Conservation (phyloP, 208 protist genomes). For the Giardia muris region DNA sequence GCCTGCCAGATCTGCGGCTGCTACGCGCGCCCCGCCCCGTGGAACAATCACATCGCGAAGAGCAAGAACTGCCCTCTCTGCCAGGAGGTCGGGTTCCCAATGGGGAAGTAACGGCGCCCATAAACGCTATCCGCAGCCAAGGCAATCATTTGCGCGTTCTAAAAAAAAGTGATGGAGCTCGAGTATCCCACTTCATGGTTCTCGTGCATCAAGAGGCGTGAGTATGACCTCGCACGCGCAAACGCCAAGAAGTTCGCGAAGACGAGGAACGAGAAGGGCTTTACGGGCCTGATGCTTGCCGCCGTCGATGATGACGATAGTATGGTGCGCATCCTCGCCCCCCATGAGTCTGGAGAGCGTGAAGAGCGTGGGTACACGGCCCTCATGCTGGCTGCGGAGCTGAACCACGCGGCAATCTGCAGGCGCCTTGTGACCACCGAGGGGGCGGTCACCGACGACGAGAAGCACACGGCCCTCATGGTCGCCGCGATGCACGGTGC, state of each 20-base stretch:
- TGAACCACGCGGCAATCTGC: background rate
- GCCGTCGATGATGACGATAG: background rate
- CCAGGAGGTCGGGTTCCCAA: background rate
- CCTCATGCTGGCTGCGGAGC: background rate
- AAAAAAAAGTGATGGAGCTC: background rate
- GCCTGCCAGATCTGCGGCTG: background rate
- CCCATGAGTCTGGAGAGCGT: background rate
- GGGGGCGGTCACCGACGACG: background rate
- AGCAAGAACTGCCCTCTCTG: conserved; percentile 27
- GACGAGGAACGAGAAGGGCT: background rate
- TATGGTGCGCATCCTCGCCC: background rate
- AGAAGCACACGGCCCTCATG: background rate
- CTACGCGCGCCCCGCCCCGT: conserved; percentile 19
- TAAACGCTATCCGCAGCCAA: too few relatives aligned
- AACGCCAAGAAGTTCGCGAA: background rate
- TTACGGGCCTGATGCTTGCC: background rate
- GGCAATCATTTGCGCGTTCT: too few relatives aligned
- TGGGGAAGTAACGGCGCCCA: conserved; percentile 26
- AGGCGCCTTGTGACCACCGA: background rate
- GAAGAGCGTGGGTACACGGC: background rate
- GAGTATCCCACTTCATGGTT: background rate
- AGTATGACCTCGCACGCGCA: background rate
- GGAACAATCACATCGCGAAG: background rate
- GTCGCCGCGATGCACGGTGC: background rate
- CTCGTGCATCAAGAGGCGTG: background rate